phyloP scores from a whole-genome alignment of 495 filamentous ascomycete species.

The Coniosporium apollinis region DNA sequence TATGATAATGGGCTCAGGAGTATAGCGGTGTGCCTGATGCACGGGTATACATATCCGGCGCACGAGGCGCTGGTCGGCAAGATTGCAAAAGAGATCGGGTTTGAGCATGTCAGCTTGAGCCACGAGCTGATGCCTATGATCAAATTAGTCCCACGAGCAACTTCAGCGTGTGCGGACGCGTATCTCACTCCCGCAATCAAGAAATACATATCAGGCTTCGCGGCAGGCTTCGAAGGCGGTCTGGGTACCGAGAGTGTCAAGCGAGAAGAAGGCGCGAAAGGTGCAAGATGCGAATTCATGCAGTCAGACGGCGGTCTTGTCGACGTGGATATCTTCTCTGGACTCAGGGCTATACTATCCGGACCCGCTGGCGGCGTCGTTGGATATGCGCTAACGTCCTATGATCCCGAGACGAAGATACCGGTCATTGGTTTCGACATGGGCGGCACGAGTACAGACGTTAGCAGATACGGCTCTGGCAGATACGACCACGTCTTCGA shows the following conservation, averaged over 20 bases:
- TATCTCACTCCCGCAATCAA: conserved; percentile 93
- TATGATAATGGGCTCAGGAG: conserved; percentile 48
- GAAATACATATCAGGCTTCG: conserved; percentile 86
- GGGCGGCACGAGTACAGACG: conserved; percentile 89
- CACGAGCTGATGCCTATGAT: conserved; percentile 90
- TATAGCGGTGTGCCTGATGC: conserved; percentile 65
- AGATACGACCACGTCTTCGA: conserved; percentile 95
- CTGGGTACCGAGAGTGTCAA: conserved; percentile 51
- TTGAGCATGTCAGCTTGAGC: conserved; percentile 55
- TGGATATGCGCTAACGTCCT: conserved; percentile 86
- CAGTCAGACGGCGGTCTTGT: conserved; percentile 70
- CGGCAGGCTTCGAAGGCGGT: conserved; percentile 54
- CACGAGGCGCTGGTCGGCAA: conserved; percentile 54
- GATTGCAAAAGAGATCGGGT: conserved; percentile 55
- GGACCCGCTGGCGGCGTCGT: conserved; percentile 66
- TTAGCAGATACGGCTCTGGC: conserved; percentile 75
- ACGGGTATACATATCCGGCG: conserved; percentile 63
- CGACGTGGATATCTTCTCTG: conserved; percentile 58
- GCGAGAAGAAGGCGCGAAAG: conserved; percentile 34
- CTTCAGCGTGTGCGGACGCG: conserved; percentile 85
- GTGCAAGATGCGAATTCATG: conserved; percentile 69
- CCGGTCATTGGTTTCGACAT: conserved; percentile 97
- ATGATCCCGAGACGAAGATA: conserved; percentile 68
- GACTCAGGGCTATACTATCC: conserved; percentile 59
- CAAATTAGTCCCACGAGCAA: conserved; percentile 71